Percentiles rank a stretch among this genome's conserved stretches.
Evolutionary conservation across 139 green algal species (phyloP).

Genomic region (Coelastrella sp.): DNA sequence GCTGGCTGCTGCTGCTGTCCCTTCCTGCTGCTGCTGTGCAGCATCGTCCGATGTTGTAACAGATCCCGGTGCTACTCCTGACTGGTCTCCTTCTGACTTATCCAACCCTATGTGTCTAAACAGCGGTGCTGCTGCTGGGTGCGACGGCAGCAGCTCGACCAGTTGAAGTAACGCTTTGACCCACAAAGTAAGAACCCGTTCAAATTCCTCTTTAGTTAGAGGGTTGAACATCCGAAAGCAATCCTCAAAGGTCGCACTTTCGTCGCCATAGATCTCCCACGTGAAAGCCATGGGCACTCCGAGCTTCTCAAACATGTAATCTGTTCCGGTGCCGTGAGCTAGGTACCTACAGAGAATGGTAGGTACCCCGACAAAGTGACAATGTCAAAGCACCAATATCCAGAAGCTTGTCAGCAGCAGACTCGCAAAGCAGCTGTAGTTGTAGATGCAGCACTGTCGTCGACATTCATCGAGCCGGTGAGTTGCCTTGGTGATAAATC

Average conservation of each 20-base stretch:
- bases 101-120: conserved; percentile 1
- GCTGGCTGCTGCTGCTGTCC: neutral
- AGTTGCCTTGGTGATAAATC: too few relatives aligned
- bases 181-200: conserved; percentile 70
- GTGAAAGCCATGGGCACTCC: conserved; percentile 90
- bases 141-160: conserved; percentile 74
- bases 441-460: too few relatives aligned
- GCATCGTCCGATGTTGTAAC: neutral
- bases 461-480: too few relatives aligned
- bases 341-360: conserved; percentile 77
- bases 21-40: conserved; percentile 29
- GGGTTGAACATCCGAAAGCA: conserved; percentile 99
- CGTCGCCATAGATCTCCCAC: conserved; percentile 98
- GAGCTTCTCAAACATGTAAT: conserved; percentile 93
- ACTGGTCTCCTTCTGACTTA: neutral
- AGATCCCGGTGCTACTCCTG: neutral
- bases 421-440: too few relatives aligned
- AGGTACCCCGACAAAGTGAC: neutral
- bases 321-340: conserved; percentile 96
- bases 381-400: neutral
- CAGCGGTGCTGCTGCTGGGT: conserved; percentile 61
- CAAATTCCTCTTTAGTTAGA: conserved; percentile 57
- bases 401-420: too few relatives aligned
- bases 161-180: conserved; percentile 73
- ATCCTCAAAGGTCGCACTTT: conserved; percentile 83